Evolutionary conservation across 2,329 filamentous ascomycete species (phyloP).

Genomic region (Hypocreales sp.): DNA sequence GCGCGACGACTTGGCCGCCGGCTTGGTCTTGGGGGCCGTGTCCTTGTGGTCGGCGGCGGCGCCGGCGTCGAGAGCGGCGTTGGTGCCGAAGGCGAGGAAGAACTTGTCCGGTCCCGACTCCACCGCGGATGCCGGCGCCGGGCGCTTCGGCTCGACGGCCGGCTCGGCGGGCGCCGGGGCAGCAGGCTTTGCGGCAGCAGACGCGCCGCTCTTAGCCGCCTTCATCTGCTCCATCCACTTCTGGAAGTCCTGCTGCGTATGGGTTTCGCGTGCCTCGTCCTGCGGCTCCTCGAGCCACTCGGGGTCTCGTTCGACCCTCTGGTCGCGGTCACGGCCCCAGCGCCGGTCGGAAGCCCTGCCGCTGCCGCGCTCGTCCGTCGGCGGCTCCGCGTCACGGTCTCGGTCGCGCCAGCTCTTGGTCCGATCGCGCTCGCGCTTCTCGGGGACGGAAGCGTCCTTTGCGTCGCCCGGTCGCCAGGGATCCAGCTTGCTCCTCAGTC

Average conservation of each 20-base stretch:
- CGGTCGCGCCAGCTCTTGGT: constrained; percentile 47
- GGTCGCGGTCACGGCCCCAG: constrained; percentile 42
- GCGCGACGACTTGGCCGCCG: constrained; percentile 54
- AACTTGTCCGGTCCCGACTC: constrained; percentile 64
- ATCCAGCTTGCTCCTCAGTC: constrained; percentile 49
- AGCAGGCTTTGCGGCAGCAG: constrained; percentile 18
- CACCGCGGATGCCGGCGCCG: constrained; percentile 43
- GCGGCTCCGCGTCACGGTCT: constrained; percentile 22
- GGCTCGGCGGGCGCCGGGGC: constrained; percentile 17
- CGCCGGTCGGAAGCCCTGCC: constrained; percentile 30
- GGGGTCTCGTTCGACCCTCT: constrained; percentile 61
- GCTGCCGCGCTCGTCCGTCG: constrained; percentile 40
- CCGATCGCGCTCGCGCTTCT: constrained; percentile 37
- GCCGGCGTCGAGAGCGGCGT: constrained; percentile 27
- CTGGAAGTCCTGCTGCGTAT: constrained; percentile 84
- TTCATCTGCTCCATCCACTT: constrained; percentile 91
- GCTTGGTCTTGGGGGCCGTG: constrained; percentile 35
- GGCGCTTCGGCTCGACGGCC: constrained; percentile 32
- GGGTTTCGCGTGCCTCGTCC: constrained; percentile 52
- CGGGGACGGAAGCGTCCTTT: constrained; percentile 12
- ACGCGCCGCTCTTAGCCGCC: constrained; percentile 32
- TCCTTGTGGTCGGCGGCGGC: constrained; percentile 33
- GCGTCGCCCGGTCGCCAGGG: constrained; percentile 57
- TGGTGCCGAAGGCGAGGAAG: constrained; percentile 42
- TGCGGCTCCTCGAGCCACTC: constrained; percentile 76